Evolutionary conservation across 2,329 filamentous ascomycete species (phyloP).

Genomic region (Neonectria coccinea): DNA sequence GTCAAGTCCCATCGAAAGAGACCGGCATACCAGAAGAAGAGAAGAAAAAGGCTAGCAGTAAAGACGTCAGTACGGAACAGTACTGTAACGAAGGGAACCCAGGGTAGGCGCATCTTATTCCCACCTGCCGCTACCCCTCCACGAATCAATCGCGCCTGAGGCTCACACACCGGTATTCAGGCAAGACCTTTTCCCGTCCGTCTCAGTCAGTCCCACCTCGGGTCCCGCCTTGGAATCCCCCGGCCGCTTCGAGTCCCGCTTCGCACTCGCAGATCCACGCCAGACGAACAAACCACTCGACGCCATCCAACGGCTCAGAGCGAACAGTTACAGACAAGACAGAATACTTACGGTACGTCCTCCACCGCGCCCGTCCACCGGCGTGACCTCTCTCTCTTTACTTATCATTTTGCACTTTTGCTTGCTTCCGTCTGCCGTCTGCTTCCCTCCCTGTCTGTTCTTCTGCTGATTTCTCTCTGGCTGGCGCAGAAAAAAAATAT

Average conservation of each 20-base stretch:
- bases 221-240: background rate
- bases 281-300: background rate
- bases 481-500: slow-evolving; percentile 1
- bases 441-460: background rate
- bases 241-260: background rate
- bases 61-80: background rate
- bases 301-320: background rate
- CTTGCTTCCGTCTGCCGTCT: no score
- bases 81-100: no score
- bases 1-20: background rate
- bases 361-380: background rate
- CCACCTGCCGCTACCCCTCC: background rate
- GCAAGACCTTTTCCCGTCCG: background rate
- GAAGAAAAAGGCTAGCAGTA: background rate
- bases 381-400: background rate
- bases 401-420: background rate
- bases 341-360: background rate
- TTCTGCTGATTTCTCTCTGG: slow-evolving; percentile 1
- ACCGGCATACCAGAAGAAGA: background rate
- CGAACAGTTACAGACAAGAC: background rate
- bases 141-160: slow-evolving; percentile 5
- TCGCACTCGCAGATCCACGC: background rate
- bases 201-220: background rate
- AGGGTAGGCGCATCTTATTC: background rate
- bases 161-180: background rate